Conservation (phyloP, 2,329 filamentous ascomycete genomes). For the Fusarium hainanense region DNA sequence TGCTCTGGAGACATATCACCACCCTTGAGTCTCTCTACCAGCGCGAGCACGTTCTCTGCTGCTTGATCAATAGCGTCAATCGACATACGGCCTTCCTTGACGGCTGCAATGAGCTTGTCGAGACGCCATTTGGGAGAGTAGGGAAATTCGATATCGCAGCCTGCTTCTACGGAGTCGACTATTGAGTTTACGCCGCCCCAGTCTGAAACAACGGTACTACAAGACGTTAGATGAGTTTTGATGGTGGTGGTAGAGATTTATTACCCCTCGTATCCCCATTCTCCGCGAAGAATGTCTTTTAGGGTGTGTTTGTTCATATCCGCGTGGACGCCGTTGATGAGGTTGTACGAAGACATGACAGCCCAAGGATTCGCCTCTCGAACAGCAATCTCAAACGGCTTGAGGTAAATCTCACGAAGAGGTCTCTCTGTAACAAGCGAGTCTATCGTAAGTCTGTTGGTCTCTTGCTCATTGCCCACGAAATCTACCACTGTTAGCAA, state of each 20-base stretch:
- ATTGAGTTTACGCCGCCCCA: conserved; percentile 69
- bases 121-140: conserved; percentile 66
- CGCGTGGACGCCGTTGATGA: conserved; percentile 71
- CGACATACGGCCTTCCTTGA: conserved; percentile 60
- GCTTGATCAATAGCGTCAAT: conserved; percentile 65
- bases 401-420: conserved; percentile 77
- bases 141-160: conserved; percentile 69
- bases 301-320: conserved; percentile 64
- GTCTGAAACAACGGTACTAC: conserved; percentile 67
- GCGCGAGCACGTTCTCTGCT: conserved; percentile 68
- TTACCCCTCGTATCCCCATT: conserved; percentile 72
- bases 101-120: conserved; percentile 66
- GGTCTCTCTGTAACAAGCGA: conserved; percentile 72
- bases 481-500: conserved; percentile 59
- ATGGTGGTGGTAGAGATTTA: not conserved
- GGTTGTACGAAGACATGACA: conserved; percentile 76
- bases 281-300: conserved; percentile 67
- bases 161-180: conserved; percentile 64
- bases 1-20: conserved; percentile 66
- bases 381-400: conserved; percentile 78
- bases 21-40: conserved; percentile 72
- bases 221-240: conserved; percentile 15
- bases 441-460: conserved; percentile 64
- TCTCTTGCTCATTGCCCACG: conserved; percentile 79
- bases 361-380: conserved; percentile 76